phyloP scores from a whole-genome alignment of 306 rosid species.

The Quercus bicolor region DNA sequence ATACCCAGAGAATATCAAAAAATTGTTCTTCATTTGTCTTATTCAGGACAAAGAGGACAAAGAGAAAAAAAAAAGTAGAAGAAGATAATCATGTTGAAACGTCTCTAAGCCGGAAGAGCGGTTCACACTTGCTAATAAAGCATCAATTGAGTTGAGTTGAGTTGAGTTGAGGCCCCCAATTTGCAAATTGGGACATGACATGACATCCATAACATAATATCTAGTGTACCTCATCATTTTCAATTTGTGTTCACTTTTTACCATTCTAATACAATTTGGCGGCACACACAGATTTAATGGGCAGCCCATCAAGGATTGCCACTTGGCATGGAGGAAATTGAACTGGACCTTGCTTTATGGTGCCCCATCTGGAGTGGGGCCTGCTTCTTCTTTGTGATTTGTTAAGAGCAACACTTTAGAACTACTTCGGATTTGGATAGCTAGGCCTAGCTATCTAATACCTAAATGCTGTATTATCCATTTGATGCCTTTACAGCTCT shows the following conservation, averaged over 20 bases:
- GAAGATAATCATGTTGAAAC: conserved; percentile 19
- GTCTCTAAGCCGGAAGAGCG: conserved; percentile 21
- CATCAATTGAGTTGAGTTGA: conserved; percentile 20
- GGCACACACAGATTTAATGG: not conserved
- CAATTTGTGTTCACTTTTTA: not conserved
- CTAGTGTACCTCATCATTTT: not conserved
- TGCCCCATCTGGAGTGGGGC: not conserved
- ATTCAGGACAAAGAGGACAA: conserved; percentile 27
- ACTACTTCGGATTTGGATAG: not conserved
- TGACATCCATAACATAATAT: conserved; percentile 16
- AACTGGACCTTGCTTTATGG: not conserved
- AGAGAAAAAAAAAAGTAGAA: not conserved
- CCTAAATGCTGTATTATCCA: conserved; percentile 4
- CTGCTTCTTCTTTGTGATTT: not conserved
- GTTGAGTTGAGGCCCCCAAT: not conserved
- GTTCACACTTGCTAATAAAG: conserved; percentile 29
- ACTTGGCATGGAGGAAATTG: not conserved
- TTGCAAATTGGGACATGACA: conserved; percentile 18
- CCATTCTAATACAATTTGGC: not conserved
- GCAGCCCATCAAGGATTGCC: not conserved
- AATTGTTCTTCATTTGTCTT: conserved; percentile 28
- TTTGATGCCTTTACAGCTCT: conserved; percentile 1
- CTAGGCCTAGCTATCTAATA: not conserved
- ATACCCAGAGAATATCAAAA: conserved; percentile 32
- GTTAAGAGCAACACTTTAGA: not conserved